Evolutionary conservation across 2,329 filamentous ascomycete genomes (phyloP).

Genomic region (Nakataea oryzae): DNA sequence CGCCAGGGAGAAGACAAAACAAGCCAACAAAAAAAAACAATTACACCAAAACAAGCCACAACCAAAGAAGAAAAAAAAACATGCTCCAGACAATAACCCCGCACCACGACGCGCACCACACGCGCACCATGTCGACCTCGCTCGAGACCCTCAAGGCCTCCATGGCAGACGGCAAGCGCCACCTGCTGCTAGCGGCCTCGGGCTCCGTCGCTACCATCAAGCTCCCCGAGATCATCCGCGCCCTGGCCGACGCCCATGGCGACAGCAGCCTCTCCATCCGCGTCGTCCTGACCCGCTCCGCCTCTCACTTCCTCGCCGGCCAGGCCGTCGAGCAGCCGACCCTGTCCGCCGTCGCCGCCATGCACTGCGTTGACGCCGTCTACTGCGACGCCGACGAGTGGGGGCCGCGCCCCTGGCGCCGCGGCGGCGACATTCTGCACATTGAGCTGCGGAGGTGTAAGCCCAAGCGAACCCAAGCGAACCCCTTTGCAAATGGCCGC

Average conservation of each 20-base stretch:
- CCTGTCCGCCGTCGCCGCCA: constrained; percentile 42
- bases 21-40: not conserved
- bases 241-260: constrained; percentile 30
- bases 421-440: constrained; percentile 74
- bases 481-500: no score
- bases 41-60: not conserved
- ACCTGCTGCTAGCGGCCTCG: constrained; percentile 28
- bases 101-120: constrained; percentile 2
- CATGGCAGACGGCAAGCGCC: constrained; percentile 26
- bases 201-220: constrained; percentile 82
- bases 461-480: no score
- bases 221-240: constrained; percentile 52
- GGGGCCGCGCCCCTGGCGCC: constrained; percentile 60
- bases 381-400: constrained; percentile 85
- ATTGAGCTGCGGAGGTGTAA: constrained; percentile 66
- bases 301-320: constrained; percentile 64
- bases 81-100: constrained; percentile 1
- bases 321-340: constrained; percentile 70
- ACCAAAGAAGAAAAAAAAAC: not conserved
- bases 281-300: constrained; percentile 68
- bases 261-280: constrained; percentile 61
- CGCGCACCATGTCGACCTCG: not conserved
- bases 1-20: no score
- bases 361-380: constrained; percentile 68
- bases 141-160: constrained; percentile 19